phyloP scores from a whole-genome alignment of 2,329 filamentous ascomycete genomes.

The Exophiala dermatitidis region DNA sequence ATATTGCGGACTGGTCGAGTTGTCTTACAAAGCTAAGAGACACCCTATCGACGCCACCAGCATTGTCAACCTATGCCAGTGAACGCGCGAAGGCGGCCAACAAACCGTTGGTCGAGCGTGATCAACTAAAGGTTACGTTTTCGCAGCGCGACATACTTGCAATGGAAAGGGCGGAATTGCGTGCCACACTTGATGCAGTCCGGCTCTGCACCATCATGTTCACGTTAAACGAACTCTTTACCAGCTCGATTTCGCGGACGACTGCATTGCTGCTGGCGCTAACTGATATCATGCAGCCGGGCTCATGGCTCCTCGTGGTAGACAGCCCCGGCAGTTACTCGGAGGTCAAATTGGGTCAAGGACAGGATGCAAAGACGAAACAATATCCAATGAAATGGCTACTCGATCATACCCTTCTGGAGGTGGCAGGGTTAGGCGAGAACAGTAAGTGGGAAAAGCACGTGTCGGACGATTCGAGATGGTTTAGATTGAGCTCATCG shows the following conservation, averaged over 20 bases:
- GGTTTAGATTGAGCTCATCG: conserved; percentile 65
- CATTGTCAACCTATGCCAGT: conserved; percentile 22
- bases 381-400: conserved; percentile 93
- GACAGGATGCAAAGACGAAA: conserved; percentile 37
- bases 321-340: conserved; percentile 94
- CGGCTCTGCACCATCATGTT: conserved; percentile 77
- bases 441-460: conserved; percentile 62
- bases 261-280: conserved; percentile 68
- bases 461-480: conserved; percentile 66
- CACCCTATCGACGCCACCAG: conserved; percentile 40
- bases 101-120: conserved; percentile 14
- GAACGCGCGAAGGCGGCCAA: conserved; percentile 21
- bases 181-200: conserved; percentile 29
- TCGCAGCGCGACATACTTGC: conserved; percentile 46
- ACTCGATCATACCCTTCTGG: conserved; percentile 69
- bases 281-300: conserved; percentile 50
- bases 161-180: conserved; percentile 29
- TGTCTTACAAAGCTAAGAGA: conserved; percentile 55
- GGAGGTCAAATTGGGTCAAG: conserved; percentile 62
- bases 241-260: conserved; percentile 63
- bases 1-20: conserved; percentile 69
- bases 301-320: conserved; percentile 70
- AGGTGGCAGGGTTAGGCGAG: conserved; percentile 31
- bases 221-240: conserved; percentile 92
- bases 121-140: conserved; percentile 37